Percentiles rank a stretch among this genome's conserved stretches.
These are phyloP conservation scores for Globisporangium paddicum DNA, from an alignment of 352 stramenopile species.

Conservation along the genomic window DNA sequence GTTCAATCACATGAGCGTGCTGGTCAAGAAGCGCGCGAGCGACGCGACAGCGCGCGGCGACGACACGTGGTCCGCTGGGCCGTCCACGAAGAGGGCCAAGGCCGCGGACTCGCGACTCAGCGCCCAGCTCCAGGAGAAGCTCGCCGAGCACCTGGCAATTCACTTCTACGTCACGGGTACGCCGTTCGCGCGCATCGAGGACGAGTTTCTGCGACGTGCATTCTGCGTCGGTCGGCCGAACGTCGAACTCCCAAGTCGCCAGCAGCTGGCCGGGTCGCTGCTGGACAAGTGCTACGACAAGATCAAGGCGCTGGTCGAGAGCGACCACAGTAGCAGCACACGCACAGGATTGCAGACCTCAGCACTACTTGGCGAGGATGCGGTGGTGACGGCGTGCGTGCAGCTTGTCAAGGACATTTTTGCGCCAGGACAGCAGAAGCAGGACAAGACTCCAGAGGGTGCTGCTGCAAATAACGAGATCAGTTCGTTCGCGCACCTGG, in stretches of 20 bases:
- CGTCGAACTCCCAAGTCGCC: not conserved
- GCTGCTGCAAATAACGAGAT: not conserved
- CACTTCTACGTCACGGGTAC: conserved; percentile 22
- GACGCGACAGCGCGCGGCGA: not conserved
- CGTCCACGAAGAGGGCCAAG: not conserved
- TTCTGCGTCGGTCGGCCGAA: conserved; percentile 1
- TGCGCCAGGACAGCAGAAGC: not conserved
- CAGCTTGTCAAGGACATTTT: conserved; percentile 19
- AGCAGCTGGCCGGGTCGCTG: conserved; percentile 13
- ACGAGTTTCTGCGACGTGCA: conserved; percentile 14
- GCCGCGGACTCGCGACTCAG: not conserved
- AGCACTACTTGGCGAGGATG: not conserved
- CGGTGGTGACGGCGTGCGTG: conserved; percentile 3
- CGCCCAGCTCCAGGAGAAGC: not conserved
- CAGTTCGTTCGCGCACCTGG: conserved; percentile 11
- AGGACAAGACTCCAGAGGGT: too few relatives aligned
- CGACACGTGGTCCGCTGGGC: not conserved
- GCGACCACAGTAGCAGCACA: not conserved
- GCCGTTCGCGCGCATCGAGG: conserved; percentile 8
- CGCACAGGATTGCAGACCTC: not conserved
- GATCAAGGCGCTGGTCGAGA: not conserved
- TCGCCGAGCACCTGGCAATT: conserved; percentile 20
- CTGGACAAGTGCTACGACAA: conserved; percentile 16
- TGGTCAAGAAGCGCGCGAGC: not conserved
- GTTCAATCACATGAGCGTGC: conserved; percentile 16